A percentile compares a stretch with the other conserved stretches of the same genome.
phyloP scores from a whole-genome alignment of 2,329 filamentous ascomycete genomes.

The Dichotomopilus funicola region DNA sequence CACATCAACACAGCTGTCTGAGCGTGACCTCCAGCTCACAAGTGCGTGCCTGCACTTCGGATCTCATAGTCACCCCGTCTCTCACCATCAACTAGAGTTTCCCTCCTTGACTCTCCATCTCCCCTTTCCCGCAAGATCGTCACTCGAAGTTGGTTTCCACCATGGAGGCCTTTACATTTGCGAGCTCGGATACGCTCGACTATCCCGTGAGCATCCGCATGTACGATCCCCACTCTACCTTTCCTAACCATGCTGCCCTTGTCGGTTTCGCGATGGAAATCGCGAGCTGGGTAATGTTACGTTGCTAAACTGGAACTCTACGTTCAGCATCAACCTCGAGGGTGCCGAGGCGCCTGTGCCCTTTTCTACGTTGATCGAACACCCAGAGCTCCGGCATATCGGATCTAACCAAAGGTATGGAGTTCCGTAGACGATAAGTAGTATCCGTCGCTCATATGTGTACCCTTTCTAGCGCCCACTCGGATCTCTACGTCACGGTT shows the following conservation, averaged over 20 bases:
- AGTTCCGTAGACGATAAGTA: conserved; percentile 6
- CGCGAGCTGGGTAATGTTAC: not conserved
- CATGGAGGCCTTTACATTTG: conserved; percentile 97
- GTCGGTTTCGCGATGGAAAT: not conserved
- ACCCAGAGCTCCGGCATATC: conserved; percentile 75
- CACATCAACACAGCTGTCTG: too few relatives aligned
- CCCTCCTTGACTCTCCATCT: not conserved
- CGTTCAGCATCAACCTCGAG: conserved; percentile 63
- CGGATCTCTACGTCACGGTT: conserved; percentile 86
- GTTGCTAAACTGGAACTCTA: not conserved
- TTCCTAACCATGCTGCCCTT: not conserved
- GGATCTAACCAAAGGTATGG: conserved; percentile 72
- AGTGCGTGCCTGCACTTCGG: too few relatives aligned
- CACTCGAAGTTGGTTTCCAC: not conserved
- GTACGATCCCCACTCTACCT: conserved; percentile 33
- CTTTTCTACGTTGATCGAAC: conserved; percentile 70
- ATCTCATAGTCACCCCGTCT: too few relatives aligned
- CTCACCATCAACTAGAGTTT: not conserved
- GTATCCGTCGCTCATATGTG: conserved; percentile 4
- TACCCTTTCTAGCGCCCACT: conserved; percentile 55
- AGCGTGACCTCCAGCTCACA: too few relatives aligned
- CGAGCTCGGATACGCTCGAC: conserved; percentile 76
- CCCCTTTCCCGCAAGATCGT: not conserved
- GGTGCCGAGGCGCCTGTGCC: conserved; percentile 69
- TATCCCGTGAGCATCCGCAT: conserved; percentile 64